Percentiles rank a stretch among this genome's conserved stretches.
phyloP scores from a whole-genome alignment of 352 stramenopile genomes.

The Phytophthora fragariaefolia region DNA sequence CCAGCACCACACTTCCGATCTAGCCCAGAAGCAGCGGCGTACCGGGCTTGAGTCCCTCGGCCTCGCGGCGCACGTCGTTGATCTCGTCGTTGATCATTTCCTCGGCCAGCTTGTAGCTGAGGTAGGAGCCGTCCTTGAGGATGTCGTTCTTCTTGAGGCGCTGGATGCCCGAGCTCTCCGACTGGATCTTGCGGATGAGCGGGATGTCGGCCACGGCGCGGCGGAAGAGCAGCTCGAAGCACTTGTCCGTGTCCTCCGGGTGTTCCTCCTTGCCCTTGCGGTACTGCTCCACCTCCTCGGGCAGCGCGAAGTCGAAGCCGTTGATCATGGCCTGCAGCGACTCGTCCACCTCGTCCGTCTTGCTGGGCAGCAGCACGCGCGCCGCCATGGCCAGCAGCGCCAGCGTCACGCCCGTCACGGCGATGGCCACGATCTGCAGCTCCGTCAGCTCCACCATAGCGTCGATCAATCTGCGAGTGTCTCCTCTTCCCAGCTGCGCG shows the following conservation, averaged over 20 bases:
- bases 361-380: constrained; percentile 75
- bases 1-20: neutral
- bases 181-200: constrained; percentile 90
- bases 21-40: constrained; percentile 1
- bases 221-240: constrained; percentile 86
- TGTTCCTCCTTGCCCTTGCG: constrained; percentile 73
- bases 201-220: constrained; percentile 85
- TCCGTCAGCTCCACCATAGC: constrained; percentile 62
- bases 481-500: neutral
- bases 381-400: constrained; percentile 69
- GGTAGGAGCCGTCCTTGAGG: constrained; percentile 86
- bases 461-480: constrained; percentile 4
- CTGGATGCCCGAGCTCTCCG: constrained; percentile 85
- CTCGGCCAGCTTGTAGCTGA: constrained; percentile 90
- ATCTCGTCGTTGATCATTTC: constrained; percentile 90
- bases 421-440: constrained; percentile 74
- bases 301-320: constrained; percentile 88
- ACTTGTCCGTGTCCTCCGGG: constrained; percentile 65
- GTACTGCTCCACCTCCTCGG: constrained; percentile 83
- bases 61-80: constrained; percentile 82
- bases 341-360: constrained; percentile 73
- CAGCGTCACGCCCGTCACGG: constrained; percentile 64
- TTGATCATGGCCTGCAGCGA: constrained; percentile 91
- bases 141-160: constrained; percentile 90
- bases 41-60: constrained; percentile 85